These are phyloP conservation scores for Aspergillus steynii DNA, from an alignment of 495 filamentous ascomycete species.

Conservation along the genomic window DNA sequence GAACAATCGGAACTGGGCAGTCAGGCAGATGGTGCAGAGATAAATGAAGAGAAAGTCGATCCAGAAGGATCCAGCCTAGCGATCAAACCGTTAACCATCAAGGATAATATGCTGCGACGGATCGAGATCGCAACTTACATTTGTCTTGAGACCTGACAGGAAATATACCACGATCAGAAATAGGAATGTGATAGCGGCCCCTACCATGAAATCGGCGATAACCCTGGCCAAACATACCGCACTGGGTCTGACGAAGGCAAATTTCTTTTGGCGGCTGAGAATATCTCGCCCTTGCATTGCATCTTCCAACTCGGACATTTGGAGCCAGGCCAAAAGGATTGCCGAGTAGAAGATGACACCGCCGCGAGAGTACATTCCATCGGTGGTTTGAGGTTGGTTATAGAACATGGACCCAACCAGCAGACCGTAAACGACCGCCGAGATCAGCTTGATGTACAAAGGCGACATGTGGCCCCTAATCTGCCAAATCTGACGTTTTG, in stretches of 20 bases:
- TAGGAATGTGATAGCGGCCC: constrained; percentile 60
- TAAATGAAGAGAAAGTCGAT: constrained; percentile 57
- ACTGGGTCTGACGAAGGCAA: constrained; percentile 73
- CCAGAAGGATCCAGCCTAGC: constrained; percentile 51
- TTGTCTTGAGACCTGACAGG: constrained; percentile 50
- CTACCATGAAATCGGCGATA: constrained; percentile 66
- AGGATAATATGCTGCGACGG: background rate
- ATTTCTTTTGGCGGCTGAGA: constrained; percentile 75
- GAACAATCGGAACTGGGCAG: constrained; percentile 45
- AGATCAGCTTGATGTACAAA: constrained; percentile 36
- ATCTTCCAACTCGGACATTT: constrained; percentile 69
- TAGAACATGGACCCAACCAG: constrained; percentile 41
- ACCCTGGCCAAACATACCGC: constrained; percentile 74
- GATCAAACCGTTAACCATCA: background rate
- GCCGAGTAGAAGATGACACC: constrained; percentile 69
- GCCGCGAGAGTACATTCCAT: constrained; percentile 44
- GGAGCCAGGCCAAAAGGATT: constrained; percentile 78
- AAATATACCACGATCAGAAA: constrained; percentile 78
- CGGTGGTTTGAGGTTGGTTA: constrained; percentile 44
- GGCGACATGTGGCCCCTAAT: constrained; percentile 33
- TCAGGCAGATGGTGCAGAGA: constrained; percentile 53
- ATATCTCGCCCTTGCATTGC: constrained; percentile 72
- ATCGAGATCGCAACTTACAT: constrained; percentile 19
- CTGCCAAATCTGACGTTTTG: constrained; percentile 60
- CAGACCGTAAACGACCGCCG: constrained; percentile 33